Conservation (phyloP, 495 filamentous ascomycete genomes). For the Penicillium cinerascens region DNA sequence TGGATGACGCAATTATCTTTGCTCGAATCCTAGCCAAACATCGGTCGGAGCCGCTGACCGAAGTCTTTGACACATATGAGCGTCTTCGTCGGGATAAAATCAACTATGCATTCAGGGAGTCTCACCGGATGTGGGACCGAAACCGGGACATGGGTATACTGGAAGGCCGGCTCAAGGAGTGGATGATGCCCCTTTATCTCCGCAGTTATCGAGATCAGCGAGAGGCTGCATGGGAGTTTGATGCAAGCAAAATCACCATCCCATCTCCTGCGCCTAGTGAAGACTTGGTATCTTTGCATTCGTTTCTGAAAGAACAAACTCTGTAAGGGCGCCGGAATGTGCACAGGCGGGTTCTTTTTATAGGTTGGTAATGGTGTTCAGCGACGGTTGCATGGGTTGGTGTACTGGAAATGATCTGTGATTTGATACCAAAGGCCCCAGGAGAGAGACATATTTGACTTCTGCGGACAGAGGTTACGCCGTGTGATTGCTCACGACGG, state of each 20-base stretch:
- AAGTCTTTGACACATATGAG: slow-evolving; percentile 53
- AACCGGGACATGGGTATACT: slow-evolving; percentile 41
- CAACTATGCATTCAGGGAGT: slow-evolving; percentile 50
- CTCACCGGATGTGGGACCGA: slow-evolving; percentile 41
- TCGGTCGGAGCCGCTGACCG: slow-evolving; percentile 33
- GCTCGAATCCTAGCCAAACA: slow-evolving; percentile 43
- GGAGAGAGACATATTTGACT: background rate
- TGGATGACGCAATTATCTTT: slow-evolving; percentile 59
- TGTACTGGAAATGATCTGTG: slow-evolving; percentile 1
- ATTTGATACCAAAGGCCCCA: slow-evolving; percentile 12
- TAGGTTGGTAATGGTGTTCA: slow-evolving; percentile 8
- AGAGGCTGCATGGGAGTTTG: slow-evolving; percentile 39
- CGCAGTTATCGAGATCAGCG: slow-evolving; percentile 27
- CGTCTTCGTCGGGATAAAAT: slow-evolving; percentile 46
- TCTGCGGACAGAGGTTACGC: background rate
- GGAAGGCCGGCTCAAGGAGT: slow-evolving; percentile 38
- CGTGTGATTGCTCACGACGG: no score
- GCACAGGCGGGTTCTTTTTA: background rate
- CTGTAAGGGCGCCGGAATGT: background rate
- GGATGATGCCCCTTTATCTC: slow-evolving; percentile 34
- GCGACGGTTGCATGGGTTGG: slow-evolving; percentile 13
- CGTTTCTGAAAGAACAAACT: slow-evolving; percentile 19
- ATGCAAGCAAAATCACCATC: slow-evolving; percentile 31
- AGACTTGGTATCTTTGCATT: slow-evolving; percentile 21
- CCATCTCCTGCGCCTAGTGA: slow-evolving; percentile 23